Conservation (phyloP, 2,329 filamentous ascomycete genomes). For the Fonsecaea nubica region DNA sequence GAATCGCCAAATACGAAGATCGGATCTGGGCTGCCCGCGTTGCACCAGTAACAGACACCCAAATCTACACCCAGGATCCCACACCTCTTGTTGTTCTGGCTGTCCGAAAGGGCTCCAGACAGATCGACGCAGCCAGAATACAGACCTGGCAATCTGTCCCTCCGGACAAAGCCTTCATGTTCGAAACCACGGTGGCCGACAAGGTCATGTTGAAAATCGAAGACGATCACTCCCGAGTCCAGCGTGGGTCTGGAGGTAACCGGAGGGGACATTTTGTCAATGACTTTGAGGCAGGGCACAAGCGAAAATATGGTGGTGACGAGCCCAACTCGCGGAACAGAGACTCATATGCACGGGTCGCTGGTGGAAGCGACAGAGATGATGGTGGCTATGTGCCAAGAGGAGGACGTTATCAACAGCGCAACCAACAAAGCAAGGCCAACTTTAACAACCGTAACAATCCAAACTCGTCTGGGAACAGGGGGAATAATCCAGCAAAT, state of each 20-base stretch:
- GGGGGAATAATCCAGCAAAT: slow-evolving; percentile 24
- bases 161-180: slow-evolving; percentile 72
- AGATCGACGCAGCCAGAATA: slow-evolving; percentile 81
- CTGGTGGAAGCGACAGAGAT: slow-evolving; percentile 41
- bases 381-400: slow-evolving; percentile 36
- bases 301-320: slow-evolving; percentile 64
- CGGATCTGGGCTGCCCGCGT: slow-evolving; percentile 87
- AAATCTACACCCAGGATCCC: slow-evolving; percentile 79
- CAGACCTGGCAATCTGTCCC: slow-evolving; percentile 81
- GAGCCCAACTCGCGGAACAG: slow-evolving; percentile 53
- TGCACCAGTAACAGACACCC: slow-evolving; percentile 70
- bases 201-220: slow-evolving; percentile 85
- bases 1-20: slow-evolving; percentile 75
- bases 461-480: slow-evolving; percentile 13
- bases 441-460: slow-evolving; percentile 38
- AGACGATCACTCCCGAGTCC: slow-evolving; percentile 61
- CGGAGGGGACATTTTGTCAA: slow-evolving; percentile 52
- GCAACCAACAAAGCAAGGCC: slow-evolving; percentile 34
- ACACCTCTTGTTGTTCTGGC: slow-evolving; percentile 83
- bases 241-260: slow-evolving; percentile 16
- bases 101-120: slow-evolving; percentile 74
- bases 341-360: slow-evolving; percentile 45
- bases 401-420: slow-evolving; percentile 29
- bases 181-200: slow-evolving; percentile 85
- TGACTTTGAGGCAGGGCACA: slow-evolving; percentile 66